Conservation (phyloP, 2,329 filamentous ascomycete species). For the Sporothrix euskadiensis region DNA sequence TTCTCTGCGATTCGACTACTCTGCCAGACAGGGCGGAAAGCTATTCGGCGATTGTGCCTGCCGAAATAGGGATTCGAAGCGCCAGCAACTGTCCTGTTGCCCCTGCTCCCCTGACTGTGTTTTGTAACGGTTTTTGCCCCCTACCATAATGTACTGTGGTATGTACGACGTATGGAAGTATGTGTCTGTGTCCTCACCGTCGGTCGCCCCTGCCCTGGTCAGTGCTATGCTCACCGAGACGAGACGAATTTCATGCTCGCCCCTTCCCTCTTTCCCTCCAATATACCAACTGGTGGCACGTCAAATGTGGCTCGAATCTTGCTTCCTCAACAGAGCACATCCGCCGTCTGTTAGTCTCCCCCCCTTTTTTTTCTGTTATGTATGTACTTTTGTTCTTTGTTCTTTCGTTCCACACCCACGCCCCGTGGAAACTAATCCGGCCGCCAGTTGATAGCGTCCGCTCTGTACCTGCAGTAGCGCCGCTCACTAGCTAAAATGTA, state of each 20-base stretch:
- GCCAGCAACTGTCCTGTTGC: neutral
- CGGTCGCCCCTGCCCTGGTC: neutral
- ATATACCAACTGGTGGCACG: neutral
- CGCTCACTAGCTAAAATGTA: neutral
- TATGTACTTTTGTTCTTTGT: neutral
- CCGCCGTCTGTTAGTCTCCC: neutral
- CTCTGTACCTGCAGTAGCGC: slow-evolving; percentile 17
- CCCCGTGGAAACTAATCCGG: slow-evolving; percentile 1
- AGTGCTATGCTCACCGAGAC: slow-evolving; percentile 7
- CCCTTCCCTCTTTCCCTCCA: neutral
- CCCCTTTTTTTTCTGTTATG: neutral
- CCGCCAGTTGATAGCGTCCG: slow-evolving; percentile 18
- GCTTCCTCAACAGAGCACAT: neutral
- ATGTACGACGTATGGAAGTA: too few species aligned
- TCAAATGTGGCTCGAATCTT: neutral
- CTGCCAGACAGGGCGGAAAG: neutral
- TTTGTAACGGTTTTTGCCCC: slow-evolving; percentile 11
- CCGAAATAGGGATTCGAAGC: neutral
- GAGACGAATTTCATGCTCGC: slow-evolving; percentile 12
- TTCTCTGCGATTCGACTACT: neutral
- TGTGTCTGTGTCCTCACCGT: neutral
- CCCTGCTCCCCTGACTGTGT: neutral
- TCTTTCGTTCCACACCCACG: neutral
- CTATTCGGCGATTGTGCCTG: slow-evolving; percentile 1
- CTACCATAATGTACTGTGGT: too few species aligned